Evolutionary conservation across 352 stramenopile species (phyloP), one percentile per base, ranked within the genome.

Genomic region (Phytopythium sindhum): DNA sequence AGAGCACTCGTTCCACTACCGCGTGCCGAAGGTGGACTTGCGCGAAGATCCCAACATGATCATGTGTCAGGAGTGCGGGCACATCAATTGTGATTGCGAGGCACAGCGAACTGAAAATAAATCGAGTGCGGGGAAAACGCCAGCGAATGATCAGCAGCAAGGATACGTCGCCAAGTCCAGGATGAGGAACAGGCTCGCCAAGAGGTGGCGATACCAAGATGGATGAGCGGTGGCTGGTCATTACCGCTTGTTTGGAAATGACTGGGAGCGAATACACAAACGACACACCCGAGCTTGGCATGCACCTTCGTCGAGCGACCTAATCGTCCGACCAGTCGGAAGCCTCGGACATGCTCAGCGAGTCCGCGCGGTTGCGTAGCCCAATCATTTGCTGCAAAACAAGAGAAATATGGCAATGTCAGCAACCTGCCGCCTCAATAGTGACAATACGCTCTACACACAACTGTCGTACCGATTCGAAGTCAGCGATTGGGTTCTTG

Each of bases 261-360:
- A 54, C 47, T 17, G n/a, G 10, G n/a, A 51, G 44, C 33, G 63
- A 10, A 41, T 55, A 44, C 10, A 28, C 2, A 23, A 15, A 56
- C 23, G 26, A 5, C 57, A 39, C 57, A 19, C 9, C 39, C 29
- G 24, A 23, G 19, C 10, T n/a, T 29, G 41, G 21, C 23, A 12
- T 26, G 31, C 41, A 12, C 42, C 12, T 9, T 19, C 26, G 29
- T 24, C 42, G 15, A 45, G 4, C 19, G 19, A 28, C n/a, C 65
- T 73, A 93, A 15, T 95, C 80, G 54, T 96, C 87, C 24, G 87
- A 96, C 87, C 87, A 96, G 63, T 96, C 87, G 4, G 87, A 96
- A 9, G 84, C 82, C 65, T 93, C 84, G 17, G 85, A 94, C 77
- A 96, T 80, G 52, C 81, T 91, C 55, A 96, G 59, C 33, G 87